phyloP scores from a whole-genome alignment of 768 basidiomycete species.

The Mycena pura region DNA sequence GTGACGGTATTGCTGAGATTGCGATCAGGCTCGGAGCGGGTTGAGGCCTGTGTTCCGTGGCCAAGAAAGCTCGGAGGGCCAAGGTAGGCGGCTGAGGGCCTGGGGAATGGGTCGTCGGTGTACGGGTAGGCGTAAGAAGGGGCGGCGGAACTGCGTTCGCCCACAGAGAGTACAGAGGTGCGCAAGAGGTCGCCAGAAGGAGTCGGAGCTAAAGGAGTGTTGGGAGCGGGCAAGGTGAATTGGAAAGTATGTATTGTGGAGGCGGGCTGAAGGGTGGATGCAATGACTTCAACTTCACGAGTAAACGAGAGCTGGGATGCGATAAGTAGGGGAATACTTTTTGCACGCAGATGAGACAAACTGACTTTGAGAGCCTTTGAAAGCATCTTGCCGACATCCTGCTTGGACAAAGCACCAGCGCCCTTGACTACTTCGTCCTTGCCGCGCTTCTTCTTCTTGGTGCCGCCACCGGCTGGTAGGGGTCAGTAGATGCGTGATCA shows the following conservation, averaged over 20 bases:
- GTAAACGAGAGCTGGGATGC: conserved; percentile 80
- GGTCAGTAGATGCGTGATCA: not conserved
- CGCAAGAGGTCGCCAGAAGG: conserved; percentile 76
- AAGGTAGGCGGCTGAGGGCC: conserved; percentile 81
- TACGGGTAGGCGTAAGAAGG: conserved; percentile 79
- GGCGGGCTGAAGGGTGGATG: conserved; percentile 92
- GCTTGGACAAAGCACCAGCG: conserved; percentile 81
- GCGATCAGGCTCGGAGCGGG: conserved; percentile 39
- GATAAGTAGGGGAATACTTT: not conserved
- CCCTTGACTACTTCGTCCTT: conserved; percentile 77
- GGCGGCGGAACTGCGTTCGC: conserved; percentile 69
- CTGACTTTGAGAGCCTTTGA: conserved; percentile 88
- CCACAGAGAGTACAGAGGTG: conserved; percentile 72
- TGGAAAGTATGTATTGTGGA: conserved; percentile 93
- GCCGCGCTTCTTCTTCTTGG: conserved; percentile 71
- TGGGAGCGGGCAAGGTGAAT: conserved; percentile 81
- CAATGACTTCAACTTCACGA: conserved; percentile 92
- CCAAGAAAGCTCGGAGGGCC: conserved; percentile 75
- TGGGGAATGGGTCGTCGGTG: conserved; percentile 76
- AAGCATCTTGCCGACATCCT: conserved; percentile 89
- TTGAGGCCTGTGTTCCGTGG: conserved; percentile 40
- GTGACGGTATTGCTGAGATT: conserved; percentile 59
- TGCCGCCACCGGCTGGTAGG: conserved; percentile 63
- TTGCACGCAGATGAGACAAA: too few relatives aligned
- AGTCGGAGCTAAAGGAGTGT: conserved; percentile 77